Evolutionary conservation across 176 grass and related monocot genomes (phyloP).

Genomic region (Aegilops tauschii): DNA sequence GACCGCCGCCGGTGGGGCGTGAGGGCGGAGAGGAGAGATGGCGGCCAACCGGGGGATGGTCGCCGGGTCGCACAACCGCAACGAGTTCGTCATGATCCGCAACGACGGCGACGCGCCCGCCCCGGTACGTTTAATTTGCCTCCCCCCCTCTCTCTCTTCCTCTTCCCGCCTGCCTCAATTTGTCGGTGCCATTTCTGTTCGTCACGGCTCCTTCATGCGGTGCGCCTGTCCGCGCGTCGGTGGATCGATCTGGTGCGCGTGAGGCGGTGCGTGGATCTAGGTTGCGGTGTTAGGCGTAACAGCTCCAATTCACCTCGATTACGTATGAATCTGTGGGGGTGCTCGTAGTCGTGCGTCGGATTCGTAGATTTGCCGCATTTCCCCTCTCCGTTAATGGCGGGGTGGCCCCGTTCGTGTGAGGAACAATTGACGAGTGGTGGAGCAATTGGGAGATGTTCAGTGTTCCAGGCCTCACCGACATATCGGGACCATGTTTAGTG

Average conservation of each 20-base stretch:
- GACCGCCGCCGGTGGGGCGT: not conserved
- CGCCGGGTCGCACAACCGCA: slow-evolving; percentile 79
- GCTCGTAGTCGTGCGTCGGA: not conserved
- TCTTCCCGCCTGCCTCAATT: not conserved
- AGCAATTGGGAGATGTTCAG: slow-evolving; percentile 1
- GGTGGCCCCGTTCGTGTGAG: not conserved
- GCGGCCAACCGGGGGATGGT: slow-evolving; percentile 74
- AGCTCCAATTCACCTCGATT: not conserved
- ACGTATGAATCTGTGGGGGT: not conserved
- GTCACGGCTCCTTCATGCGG: not conserved
- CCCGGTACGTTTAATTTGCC: not conserved
- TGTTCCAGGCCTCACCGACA: not conserved
- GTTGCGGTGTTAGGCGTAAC: not conserved
- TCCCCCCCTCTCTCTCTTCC: too few species aligned
- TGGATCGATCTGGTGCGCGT: not conserved
- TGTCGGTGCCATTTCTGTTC: not conserved
- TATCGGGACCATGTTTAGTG: not conserved
- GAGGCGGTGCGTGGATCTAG: slow-evolving; percentile 45
- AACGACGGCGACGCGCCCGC: slow-evolving; percentile 62
- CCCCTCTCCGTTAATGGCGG: not conserved
- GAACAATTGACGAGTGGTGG: not conserved
- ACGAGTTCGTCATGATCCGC: slow-evolving; percentile 87
- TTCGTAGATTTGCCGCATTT: not conserved
- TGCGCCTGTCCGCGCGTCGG: not conserved
- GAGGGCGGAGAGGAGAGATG: slow-evolving; percentile 19